Percentiles rank a stretch among this genome's conserved stretches.
Evolutionary conservation across 2,329 filamentous ascomycete genomes (phyloP).

Genomic region (Erysiphe neolycopersici): DNA sequence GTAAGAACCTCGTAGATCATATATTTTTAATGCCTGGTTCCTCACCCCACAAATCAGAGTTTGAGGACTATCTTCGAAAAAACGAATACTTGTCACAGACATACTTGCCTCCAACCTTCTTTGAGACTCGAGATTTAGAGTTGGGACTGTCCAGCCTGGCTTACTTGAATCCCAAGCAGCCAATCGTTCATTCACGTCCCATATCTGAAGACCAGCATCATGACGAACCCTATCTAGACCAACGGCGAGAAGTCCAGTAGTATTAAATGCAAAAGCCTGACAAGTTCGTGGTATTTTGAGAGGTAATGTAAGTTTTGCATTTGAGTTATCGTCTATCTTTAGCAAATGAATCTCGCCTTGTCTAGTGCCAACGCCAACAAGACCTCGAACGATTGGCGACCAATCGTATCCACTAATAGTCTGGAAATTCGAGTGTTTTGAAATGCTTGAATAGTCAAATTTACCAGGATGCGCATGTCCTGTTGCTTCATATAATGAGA

Average conservation of each 20-base stretch:
- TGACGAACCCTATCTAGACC: slow-evolving; percentile 59
- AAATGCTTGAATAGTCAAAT: slow-evolving; percentile 30
- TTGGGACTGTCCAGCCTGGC: slow-evolving; percentile 18
- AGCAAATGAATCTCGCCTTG: slow-evolving; percentile 52
- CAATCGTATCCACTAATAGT: slow-evolving; percentile 39
- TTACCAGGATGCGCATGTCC: slow-evolving; percentile 27
- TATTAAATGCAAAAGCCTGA: slow-evolving; percentile 59
- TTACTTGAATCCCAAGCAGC: slow-evolving; percentile 21
- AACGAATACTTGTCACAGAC: slow-evolving; percentile 59
- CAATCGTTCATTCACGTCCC: slow-evolving; percentile 40
- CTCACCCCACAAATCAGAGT: slow-evolving; percentile 53
- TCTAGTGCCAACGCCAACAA: slow-evolving; percentile 50
- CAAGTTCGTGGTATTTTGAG: slow-evolving; percentile 54
- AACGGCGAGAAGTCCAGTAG: slow-evolving; percentile 43
- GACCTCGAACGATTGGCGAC: slow-evolving; percentile 32
- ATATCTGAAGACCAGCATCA: slow-evolving; percentile 60
- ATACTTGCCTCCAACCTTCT: slow-evolving; percentile 36
- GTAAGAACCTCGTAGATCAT: slow-evolving; percentile 46
- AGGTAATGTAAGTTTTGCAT: slow-evolving; percentile 34
- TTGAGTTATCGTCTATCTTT: slow-evolving; percentile 43
- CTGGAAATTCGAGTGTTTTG: slow-evolving; percentile 34
- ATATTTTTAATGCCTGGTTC: slow-evolving; percentile 45
- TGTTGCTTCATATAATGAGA: slow-evolving; percentile 35
- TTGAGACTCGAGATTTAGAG: slow-evolving; percentile 20
- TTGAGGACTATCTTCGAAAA: slow-evolving; percentile 52